Percentiles rank a stretch among this genome's conserved stretches.
Conservation (phyloP, 305 asterid genomes). For the Fraxinus sp. region DNA sequence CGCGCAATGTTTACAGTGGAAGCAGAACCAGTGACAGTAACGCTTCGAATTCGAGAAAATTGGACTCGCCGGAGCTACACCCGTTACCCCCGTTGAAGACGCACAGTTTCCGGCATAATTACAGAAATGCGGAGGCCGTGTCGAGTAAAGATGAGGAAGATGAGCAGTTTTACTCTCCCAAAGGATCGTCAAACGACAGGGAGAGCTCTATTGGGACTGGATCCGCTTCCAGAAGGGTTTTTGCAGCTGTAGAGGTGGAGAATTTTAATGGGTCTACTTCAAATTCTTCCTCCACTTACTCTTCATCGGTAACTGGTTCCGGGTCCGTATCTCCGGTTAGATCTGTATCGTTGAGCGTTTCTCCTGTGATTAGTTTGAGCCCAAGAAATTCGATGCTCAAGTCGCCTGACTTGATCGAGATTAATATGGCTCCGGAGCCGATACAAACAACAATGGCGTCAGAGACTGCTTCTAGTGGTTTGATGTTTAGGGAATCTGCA, state of each 20-base stretch:
- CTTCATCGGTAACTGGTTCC: slow-evolving; percentile 52
- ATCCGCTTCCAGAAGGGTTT: slow-evolving; percentile 62
- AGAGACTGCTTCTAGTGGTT: slow-evolving; percentile 9
- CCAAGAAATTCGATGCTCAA: slow-evolving; percentile 53
- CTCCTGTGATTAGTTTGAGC: slow-evolving; percentile 60
- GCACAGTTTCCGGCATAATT: slow-evolving; percentile 36
- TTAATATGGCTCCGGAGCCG: slow-evolving; percentile 47
- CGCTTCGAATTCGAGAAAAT: slow-evolving; percentile 38
- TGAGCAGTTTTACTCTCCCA: slow-evolving; percentile 78
- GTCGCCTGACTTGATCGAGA: slow-evolving; percentile 72
- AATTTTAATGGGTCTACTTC: slow-evolving; percentile 48
- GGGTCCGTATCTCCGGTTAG: slow-evolving; percentile 54
- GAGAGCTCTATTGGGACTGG: slow-evolving; percentile 58
- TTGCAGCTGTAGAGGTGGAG: slow-evolving; percentile 48
- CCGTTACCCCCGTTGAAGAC: slow-evolving; percentile 71
- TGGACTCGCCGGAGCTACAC: slow-evolving; percentile 87
- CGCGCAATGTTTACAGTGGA: slow-evolving; percentile 30
- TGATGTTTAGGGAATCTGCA: slow-evolving; percentile 36
- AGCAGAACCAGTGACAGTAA: slow-evolving; percentile 28
- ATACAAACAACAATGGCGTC: slow-evolving; percentile 21
- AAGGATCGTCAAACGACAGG: slow-evolving; percentile 59
- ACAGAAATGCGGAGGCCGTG: slow-evolving; percentile 37
- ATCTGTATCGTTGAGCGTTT: slow-evolving; percentile 56
- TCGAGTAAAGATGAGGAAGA: slow-evolving; percentile 48
- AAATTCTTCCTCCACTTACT: slow-evolving; percentile 46